Base-by-base conservation (phyloP, 129 eudicot species). In the Lactuca sativa region DNA sequence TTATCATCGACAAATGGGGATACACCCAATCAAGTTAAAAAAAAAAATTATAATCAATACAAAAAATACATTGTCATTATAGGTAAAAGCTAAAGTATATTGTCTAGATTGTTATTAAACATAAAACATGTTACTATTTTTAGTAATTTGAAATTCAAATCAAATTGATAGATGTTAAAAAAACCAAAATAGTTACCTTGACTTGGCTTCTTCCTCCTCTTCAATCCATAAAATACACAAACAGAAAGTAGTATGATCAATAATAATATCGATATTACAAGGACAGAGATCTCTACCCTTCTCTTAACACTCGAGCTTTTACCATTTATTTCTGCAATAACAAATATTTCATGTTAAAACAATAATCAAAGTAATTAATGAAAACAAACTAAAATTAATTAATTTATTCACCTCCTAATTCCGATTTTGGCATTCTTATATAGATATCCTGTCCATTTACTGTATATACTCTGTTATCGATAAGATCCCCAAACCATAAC, bases 391-490 rank as follows among this genome's bases (percentile, higher is more conserved):
- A 40, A 66, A 34, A 30, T 9, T 31, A 11, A 53, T 9, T 51
- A 31, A 61, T 38, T 34, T 36, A 61, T 61, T 12, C 5, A 38
- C 43, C 72, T 71, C 78, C 77, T 31, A 82, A 59, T 51, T 82
- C 86, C 0, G 86, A 78, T 9, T 74, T 70, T 2, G 80, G 76
- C 74, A 82, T 74, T 71, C 80, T 64, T 59, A 82, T 80, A 78
- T 64, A 78, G 40, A 82, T 65, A 69, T 78, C 81, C 66, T 82
- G 86, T 58, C 86, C 83, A 25, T 74, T 78, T 56, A 64, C 80
- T 3, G 64, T 25, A 17, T 60, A 74, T 1, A 65, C 44, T 56
- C 70, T 74, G 14, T 74, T 63, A 64, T 82, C 86, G 5, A 69
- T 31, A 49, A 82, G 54, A 7, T 69, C 69, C 16, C 73, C 83